Percentiles rank a stretch among this genome's conserved stretches.
phyloP scores from a whole-genome alignment of 345 rosid genomes.

The Rhizophora apiculata region DNA sequence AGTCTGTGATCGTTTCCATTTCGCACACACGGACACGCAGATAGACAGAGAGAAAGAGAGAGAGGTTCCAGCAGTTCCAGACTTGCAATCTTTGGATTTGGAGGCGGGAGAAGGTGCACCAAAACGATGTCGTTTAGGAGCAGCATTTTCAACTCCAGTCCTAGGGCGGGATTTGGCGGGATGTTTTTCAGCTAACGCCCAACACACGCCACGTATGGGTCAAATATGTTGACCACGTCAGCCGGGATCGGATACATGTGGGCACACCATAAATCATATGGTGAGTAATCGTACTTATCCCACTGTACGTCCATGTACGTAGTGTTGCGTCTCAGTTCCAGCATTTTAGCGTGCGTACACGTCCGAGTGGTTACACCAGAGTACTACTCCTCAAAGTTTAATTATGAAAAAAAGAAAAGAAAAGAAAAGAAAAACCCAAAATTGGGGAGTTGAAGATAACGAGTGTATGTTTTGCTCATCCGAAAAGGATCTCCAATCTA shows the following conservation, averaged over 20 bases:
- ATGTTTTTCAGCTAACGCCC: background rate
- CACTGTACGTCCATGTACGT: background rate
- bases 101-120: background rate
- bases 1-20: conserved; percentile 35
- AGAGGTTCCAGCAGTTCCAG: background rate
- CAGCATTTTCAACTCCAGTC: background rate
- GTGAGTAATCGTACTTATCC: too few species aligned
- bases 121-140: conserved; percentile 3
- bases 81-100: background rate
- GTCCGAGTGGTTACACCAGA: background rate
- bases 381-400: background rate
- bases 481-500: too few species aligned
- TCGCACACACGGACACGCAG: background rate
- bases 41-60: conserved; percentile 8
- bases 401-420: too few species aligned
- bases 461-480: background rate
- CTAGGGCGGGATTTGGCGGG: conserved; percentile 24
- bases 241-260: too few species aligned
- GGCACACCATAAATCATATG: too few species aligned
- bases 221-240: too few species aligned
- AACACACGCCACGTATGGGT: too few species aligned
- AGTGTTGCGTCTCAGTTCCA: too few species aligned
- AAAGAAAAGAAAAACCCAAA: too few species aligned
- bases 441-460: background rate
- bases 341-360: too few species aligned